These are phyloP conservation scores for Lactifluus subvellereus DNA, from an alignment of 768 basidiomycete genomes.

Conservation along the genomic window DNA sequence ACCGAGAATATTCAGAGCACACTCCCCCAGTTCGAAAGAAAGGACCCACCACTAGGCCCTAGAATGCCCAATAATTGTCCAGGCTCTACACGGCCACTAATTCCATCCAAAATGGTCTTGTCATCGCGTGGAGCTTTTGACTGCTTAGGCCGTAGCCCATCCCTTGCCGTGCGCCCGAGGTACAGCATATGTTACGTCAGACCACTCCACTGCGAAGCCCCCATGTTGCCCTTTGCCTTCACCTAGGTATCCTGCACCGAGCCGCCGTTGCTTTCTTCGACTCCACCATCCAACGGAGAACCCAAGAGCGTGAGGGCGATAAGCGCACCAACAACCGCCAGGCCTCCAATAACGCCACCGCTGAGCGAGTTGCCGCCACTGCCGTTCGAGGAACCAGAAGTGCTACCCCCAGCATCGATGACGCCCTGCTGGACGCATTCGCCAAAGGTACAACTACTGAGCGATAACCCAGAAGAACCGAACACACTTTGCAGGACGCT, in stretches of 20 bases:
- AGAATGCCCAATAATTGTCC: conserved; percentile 90
- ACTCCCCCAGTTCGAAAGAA: neutral
- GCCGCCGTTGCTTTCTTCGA: conserved; percentile 57
- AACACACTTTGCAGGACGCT: conserved; percentile 59
- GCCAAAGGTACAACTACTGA: conserved; percentile 75
- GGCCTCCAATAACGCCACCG: conserved; percentile 84
- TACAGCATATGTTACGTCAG: conserved; percentile 60
- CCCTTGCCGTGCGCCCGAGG: conserved; percentile 27
- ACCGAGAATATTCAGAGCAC: neutral
- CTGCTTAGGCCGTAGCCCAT: conserved; percentile 13
- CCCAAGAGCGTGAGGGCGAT: conserved; percentile 48
- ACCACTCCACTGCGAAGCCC: conserved; percentile 63
- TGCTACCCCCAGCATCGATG: conserved; percentile 48
- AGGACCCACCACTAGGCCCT: conserved; percentile 69
- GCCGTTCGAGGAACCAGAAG: conserved; percentile 25
- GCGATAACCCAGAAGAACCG: conserved; percentile 61
- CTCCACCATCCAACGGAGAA: conserved; percentile 54
- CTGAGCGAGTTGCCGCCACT: conserved; percentile 45
- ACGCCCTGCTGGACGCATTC: conserved; percentile 84
- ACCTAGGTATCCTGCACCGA: conserved; percentile 28
- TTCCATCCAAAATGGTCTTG: conserved; percentile 61
- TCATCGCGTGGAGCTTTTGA: conserved; percentile 34
- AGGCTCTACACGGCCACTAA: conserved; percentile 64
- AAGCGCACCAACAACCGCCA: conserved; percentile 76
- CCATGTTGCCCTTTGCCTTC: conserved; percentile 33